Conservation (phyloP, 768 basidiomycete species). For the Tulasnella sp. region DNA sequence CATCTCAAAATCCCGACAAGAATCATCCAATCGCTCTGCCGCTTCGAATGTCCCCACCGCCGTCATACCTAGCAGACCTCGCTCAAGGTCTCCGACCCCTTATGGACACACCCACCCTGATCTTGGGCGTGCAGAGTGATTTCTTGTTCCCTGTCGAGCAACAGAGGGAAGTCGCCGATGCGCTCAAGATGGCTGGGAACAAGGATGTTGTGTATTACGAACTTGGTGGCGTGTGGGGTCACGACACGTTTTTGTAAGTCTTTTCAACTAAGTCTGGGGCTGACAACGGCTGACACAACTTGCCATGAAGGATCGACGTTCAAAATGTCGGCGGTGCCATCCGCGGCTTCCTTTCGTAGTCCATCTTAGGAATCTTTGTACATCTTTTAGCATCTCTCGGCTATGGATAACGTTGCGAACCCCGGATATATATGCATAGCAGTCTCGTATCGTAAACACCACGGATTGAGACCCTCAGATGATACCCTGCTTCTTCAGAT, state of each 20-base stretch:
- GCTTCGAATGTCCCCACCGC: conserved; percentile 30
- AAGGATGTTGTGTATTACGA: conserved; percentile 88
- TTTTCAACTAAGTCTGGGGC: conserved; percentile 17
- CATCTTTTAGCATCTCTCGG: too few relatives aligned
- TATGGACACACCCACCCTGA: conserved; percentile 61
- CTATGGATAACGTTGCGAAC: background rate
- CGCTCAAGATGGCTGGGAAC: conserved; percentile 83
- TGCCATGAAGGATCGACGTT: conserved; percentile 52
- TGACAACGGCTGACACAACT: background rate
- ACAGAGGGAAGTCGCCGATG: conserved; percentile 89
- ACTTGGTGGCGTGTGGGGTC: conserved; percentile 98
- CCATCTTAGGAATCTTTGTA: background rate
- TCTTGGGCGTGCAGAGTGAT: conserved; percentile 93
- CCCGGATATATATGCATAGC: background rate
- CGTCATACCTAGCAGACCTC: conserved; percentile 65
- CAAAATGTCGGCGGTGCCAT: conserved; percentile 87
- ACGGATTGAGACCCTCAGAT: conserved; percentile 28
- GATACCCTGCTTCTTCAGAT: conserved; percentile 90
- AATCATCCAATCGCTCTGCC: conserved; percentile 14
- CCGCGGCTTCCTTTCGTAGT: conserved; percentile 61
- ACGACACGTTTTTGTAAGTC: conserved; percentile 87
- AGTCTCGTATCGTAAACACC: background rate
- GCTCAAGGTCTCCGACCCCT: conserved; percentile 70
- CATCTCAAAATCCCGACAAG: conserved; percentile 18
- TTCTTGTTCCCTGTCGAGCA: conserved; percentile 96